A percentile compares a stretch with the other conserved stretches of the same genome.
These are phyloP conservation scores for Elsinoe necatrix DNA, from an alignment of 2,329 filamentous ascomycete genomes.

Conservation along the genomic window DNA sequence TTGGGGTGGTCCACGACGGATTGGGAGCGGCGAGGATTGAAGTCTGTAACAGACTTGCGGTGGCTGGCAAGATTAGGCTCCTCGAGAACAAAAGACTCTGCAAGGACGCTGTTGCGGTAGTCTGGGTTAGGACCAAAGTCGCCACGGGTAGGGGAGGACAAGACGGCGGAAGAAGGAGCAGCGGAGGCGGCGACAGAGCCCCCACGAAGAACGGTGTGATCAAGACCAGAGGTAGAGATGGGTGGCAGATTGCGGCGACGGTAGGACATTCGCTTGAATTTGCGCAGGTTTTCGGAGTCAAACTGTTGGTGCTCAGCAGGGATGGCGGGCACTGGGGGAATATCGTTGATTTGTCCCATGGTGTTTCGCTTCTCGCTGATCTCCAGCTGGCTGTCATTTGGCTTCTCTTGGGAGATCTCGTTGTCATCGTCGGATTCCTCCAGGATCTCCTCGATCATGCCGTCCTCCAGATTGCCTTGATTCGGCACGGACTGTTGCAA, in stretches of 20 bases:
- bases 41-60: conserved; percentile 10
- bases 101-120: background rate
- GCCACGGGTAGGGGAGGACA: conserved; percentile 1
- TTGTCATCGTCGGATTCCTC: conserved; percentile 12
- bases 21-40: conserved; percentile 10
- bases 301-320: conserved; percentile 11
- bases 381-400: background rate
- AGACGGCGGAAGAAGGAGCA: conserved; percentile 12
- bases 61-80: background rate
- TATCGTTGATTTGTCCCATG: background rate
- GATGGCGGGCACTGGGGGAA: background rate
- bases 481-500: background rate
- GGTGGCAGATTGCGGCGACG: conserved; percentile 11
- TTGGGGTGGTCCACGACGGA: background rate
- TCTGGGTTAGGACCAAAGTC: background rate
- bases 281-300: background rate
- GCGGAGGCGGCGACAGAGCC: conserved; percentile 3
- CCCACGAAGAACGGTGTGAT: background rate
- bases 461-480: background rate
- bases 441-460: conserved; percentile 9
- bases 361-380: conserved; percentile 4
- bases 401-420: conserved; percentile 2
- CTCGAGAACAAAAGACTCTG: background rate
- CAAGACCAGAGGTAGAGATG: background rate
- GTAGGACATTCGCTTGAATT: conserved; percentile 13